phyloP scores from a whole-genome alignment of 164 flowering plant species.

The Kalanchoe fedtschenkoi region DNA sequence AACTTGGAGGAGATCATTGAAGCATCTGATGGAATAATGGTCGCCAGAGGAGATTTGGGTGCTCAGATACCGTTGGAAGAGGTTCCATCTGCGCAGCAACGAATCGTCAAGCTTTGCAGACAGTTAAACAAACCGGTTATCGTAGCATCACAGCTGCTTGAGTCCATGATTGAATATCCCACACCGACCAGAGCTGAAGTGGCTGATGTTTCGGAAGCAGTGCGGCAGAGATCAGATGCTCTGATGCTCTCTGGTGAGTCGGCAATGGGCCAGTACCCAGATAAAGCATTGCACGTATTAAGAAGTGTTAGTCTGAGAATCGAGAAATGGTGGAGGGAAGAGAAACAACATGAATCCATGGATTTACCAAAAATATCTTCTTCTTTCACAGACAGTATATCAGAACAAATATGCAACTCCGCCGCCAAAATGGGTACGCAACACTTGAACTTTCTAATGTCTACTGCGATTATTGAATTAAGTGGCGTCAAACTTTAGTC shows the following conservation, averaged over 20 bases:
- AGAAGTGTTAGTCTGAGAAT: constrained; percentile 88
- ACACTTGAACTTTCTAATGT: neutral
- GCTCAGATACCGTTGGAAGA: constrained; percentile 97
- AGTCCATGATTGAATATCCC: constrained; percentile 96
- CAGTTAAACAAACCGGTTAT: constrained; percentile 86
- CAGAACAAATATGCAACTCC: constrained; percentile 92
- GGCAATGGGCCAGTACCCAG: constrained; percentile 94
- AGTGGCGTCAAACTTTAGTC: too few species aligned
- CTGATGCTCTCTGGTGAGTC: constrained; percentile 99
- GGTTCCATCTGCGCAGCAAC: constrained; percentile 91
- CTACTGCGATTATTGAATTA: neutral
- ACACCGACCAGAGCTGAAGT: constrained; percentile 98
- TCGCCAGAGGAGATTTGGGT: constrained; percentile 95
- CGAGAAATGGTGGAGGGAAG: constrained; percentile 96
- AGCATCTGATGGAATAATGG: constrained; percentile 98
- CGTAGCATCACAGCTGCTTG: constrained; percentile 93
- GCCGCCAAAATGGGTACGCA: constrained; percentile 95
- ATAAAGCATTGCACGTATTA: constrained; percentile 77
- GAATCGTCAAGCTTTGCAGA: constrained; percentile 73
- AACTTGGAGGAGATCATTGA: constrained; percentile 81
- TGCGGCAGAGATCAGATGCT: constrained; percentile 88
- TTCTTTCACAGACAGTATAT: constrained; percentile 65
- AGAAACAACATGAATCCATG: constrained; percentile 67
- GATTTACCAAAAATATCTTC: constrained; percentile 56
- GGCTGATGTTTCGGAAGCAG: constrained; percentile 97